These are phyloP conservation scores for Euphorbia corollata DNA, from an alignment of 441 rosid species.

Conservation along the genomic window DNA sequence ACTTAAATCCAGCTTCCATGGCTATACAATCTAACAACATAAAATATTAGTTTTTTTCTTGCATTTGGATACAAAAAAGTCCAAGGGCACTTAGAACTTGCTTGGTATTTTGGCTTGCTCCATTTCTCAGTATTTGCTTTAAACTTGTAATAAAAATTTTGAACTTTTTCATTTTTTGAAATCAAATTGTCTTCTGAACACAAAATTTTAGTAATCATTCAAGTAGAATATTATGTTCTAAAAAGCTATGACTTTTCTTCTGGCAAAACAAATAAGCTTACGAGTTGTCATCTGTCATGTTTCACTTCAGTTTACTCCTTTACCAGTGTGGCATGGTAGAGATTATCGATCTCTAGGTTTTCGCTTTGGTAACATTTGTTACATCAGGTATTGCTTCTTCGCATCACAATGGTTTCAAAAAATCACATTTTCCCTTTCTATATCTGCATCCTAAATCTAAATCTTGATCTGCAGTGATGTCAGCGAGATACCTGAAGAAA, in stretches of 20 bases:
- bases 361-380: slow-evolving; percentile 73
- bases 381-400: slow-evolving; percentile 53
- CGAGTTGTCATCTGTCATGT: slow-evolving; percentile 5
- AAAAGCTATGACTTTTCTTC: neutral
- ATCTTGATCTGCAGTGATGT: slow-evolving; percentile 53
- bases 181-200: neutral
- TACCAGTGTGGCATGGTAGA: slow-evolving; percentile 91
- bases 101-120: neutral
- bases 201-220: too few relatives aligned
- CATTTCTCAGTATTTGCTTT: neutral
- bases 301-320: slow-evolving; percentile 59
- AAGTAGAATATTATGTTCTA: neutral
- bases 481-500: slow-evolving; percentile 82
- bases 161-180: too few relatives aligned
- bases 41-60: neutral
- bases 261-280: neutral
- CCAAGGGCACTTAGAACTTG: neutral
- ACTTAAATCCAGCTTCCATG: neutral
- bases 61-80: neutral
- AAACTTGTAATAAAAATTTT: too few relatives aligned
- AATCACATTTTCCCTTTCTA: neutral
- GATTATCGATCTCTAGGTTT: slow-evolving; percentile 81
- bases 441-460: slow-evolving; percentile 13
- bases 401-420: neutral
- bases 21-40: neutral